These are phyloP conservation scores for Lepiota subincarnata DNA, from an alignment of 768 basidiomycete genomes.

Conservation along the genomic window DNA sequence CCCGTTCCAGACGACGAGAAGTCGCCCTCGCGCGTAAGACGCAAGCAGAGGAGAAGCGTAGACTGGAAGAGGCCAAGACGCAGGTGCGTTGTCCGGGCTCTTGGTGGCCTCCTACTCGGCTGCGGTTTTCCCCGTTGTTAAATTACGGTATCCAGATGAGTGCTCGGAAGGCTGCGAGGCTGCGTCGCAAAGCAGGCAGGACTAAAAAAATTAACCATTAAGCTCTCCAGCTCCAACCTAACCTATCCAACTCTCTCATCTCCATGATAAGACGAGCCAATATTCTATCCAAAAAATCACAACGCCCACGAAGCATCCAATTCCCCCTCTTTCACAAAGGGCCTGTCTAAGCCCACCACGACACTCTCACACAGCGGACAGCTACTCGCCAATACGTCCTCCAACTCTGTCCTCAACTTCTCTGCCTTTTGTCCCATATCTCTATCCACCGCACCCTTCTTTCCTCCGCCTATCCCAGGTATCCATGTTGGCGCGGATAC, in stretches of 20 bases:
- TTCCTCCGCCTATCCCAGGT: slow-evolving; percentile 54
- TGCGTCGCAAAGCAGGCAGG: slow-evolving; percentile 68
- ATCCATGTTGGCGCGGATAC: slow-evolving; percentile 79
- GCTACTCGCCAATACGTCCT: slow-evolving; percentile 81
- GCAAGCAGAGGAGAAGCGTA: slow-evolving; percentile 66
- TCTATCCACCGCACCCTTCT: slow-evolving; percentile 24
- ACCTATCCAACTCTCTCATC: slow-evolving; percentile 9
- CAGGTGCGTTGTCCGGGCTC: slow-evolving; percentile 44
- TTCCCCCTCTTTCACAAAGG: slow-evolving; percentile 80
- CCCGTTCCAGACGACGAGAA: slow-evolving; percentile 49
- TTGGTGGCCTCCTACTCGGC: slow-evolving; percentile 8
- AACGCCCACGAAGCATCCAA: slow-evolving; percentile 74
- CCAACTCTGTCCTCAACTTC: slow-evolving; percentile 77
- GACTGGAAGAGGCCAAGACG: slow-evolving; percentile 62
- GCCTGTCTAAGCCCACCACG: slow-evolving; percentile 78
- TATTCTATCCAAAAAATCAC: slow-evolving; percentile 25
- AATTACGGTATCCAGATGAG: slow-evolving; percentile 57
- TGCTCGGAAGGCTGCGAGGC: slow-evolving; percentile 68
- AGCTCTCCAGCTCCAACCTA: slow-evolving; percentile 19
- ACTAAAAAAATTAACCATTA: slow-evolving; percentile 79
- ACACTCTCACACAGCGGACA: slow-evolving; percentile 95
- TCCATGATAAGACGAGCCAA: neutral
- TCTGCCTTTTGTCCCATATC: slow-evolving; percentile 57
- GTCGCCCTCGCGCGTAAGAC: slow-evolving; percentile 68
- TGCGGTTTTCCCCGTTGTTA: slow-evolving; percentile 8